Base-by-base conservation (phyloP, 2,329 filamentous ascomycete species). In the Alternaria triticina region DNA sequence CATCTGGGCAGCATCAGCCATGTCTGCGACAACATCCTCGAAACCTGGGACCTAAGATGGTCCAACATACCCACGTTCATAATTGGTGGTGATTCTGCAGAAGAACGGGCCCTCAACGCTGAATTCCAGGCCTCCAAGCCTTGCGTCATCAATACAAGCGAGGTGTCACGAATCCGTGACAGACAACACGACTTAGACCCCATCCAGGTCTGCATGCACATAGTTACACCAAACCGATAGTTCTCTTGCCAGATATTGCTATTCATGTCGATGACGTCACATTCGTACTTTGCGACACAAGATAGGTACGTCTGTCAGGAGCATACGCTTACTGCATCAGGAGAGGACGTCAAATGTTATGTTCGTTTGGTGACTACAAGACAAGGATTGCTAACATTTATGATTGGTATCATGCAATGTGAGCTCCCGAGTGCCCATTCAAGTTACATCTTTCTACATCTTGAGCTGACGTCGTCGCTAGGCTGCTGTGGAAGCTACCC, bases 341-440 rank as follows among this genome's bases (percentile, higher is more conserved):
- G 2, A n/a, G 3, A 36, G 33, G 33, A 15, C 33, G 33, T 1
- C 13, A 7, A 36, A 36, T n/a, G 13, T 36, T 9, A 3, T 36
- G 13, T 1, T n/a, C 13, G 3, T n/a, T 36, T 36, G 7, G 1
- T 36, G 33, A 36, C 33, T 33, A 15, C 30, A 33, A 15, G 1
- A 1, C 2, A n/a, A 36, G 13, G 2, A 36, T 7, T 9, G 8
- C 0, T 10, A n/a, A 36, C 3, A 8, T 7, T 3, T 2, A 36
- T 36, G 33, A 36, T 4, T 4, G 30, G 3, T 4, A 4, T 36
- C 30, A 2, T 36, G 33, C 13, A n/a, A 23, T 27, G 7, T 0
- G 11, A 23, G 13, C 13, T 25, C 25, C 45, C 23, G 13, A 1
- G 22, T 1, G 2, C 2, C 1, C 12, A 5, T 1, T 6, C 45